A percentile compares a stretch with the other conserved stretches of the same genome.
Conservation (phyloP, 2,329 filamentous ascomycete species). For the Leptodontidium sp. region DNA sequence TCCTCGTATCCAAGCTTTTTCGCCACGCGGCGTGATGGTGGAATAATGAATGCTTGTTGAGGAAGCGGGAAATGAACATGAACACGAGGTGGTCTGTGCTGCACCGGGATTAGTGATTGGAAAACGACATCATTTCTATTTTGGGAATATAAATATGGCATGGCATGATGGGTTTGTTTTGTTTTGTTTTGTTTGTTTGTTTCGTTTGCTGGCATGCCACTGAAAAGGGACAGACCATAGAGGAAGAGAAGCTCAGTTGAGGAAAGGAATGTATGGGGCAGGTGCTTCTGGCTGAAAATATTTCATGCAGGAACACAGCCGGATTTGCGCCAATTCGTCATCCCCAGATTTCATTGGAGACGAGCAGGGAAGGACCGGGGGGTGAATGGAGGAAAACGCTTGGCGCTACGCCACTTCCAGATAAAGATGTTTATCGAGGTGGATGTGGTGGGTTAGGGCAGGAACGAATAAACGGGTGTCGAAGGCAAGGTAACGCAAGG, state of each 20-base stretch:
- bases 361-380: not conserved
- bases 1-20: slow-evolving; percentile 15
- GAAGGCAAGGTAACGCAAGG: not conserved
- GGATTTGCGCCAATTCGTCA: not conserved
- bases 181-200: not conserved
- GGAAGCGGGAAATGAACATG: too few relatives aligned
- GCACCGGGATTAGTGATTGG: too few relatives aligned
- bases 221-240: not conserved
- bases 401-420: slow-evolving; percentile 27
- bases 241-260: not conserved
- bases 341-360: not conserved
- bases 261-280: not conserved
- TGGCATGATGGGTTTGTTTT: too few relatives aligned
- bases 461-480: not conserved
- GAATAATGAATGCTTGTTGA: not conserved
- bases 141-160: not conserved
- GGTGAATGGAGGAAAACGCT: not conserved
- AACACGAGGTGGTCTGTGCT: not conserved
- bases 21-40: not conserved
- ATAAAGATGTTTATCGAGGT: slow-evolving; percentile 13
- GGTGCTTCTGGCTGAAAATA: not conserved
- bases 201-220: not conserved
- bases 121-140: slow-evolving; percentile 3
- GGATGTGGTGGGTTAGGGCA: not conserved
- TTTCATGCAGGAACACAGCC: slow-evolving; percentile 8